Base-by-base conservation (phyloP, 140 eudicot species). In the Senecio squalidus region DNA sequence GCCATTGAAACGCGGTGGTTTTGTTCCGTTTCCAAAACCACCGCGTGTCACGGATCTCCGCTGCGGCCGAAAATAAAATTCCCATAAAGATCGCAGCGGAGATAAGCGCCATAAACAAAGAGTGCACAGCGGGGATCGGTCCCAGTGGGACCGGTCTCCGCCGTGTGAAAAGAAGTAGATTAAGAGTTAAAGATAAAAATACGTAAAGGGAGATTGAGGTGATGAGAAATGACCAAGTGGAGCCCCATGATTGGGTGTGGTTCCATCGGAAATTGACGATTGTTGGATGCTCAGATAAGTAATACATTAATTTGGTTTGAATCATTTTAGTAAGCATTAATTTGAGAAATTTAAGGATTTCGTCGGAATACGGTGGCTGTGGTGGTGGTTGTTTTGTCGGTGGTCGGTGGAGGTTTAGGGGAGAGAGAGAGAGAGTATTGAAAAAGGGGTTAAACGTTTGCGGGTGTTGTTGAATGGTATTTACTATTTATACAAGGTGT, bases 1-100 rank as follows among this genome's bases (percentile, higher is more conserved):
- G 78, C 90, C 89, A 84, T 41, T 84, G 85, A n/a, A 84, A 70
- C 0, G 84, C 63, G 10, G 95, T 85, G 55, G 79, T 86, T 9
- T 55, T 67, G 20, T 74, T 66, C 39, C 86, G 66, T n/a, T 84
- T 69, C 95, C 95, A 86, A 40, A 71, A 74, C 95, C 95, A 85
- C 7, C 95, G 84, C 0, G 90, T 82, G 67, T 82, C 83, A 5
- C 90, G 83, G 73, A 85, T 85, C 70, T 85, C 95, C 15, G 86
- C 82, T 67, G 80, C 84, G 66, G 95, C 52, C 60, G 95, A 85
- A 60, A 79, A 72, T 14, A 82, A 50, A 29, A 66, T 82, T 8
- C 90, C 95, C 66, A 80, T 58, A 77, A 85, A 85, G 46, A 76
- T 82, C 10, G 82, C 64, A 62, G 63, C 61, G 49, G 95, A 85